phyloP scores from a whole-genome alignment of 192 early-diverging fungal genomes.

The Allomyces javanicus region DNA sequence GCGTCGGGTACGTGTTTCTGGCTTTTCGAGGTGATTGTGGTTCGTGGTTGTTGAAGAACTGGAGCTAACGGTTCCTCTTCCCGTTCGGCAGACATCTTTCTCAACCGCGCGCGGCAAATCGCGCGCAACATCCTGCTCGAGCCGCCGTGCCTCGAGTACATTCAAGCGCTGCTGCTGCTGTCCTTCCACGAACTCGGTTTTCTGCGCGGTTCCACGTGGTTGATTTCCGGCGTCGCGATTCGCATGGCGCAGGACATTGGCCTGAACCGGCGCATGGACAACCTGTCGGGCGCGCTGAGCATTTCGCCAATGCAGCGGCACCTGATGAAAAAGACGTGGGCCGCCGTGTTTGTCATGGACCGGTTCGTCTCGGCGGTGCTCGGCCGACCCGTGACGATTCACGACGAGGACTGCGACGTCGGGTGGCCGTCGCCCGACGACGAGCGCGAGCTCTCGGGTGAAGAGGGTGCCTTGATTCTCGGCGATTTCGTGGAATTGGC shows the following conservation, averaged over 20 bases:
- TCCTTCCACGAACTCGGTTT: neutral
- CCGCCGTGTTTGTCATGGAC: neutral
- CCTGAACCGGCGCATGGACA: neutral
- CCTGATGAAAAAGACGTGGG: constrained; percentile 1
- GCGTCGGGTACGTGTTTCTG: neutral
- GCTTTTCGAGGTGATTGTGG: neutral
- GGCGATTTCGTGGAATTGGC: neutral
- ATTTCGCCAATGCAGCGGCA: neutral
- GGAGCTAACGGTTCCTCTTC: too few species aligned
- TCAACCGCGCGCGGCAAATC: neutral
- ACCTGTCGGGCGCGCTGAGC: neutral
- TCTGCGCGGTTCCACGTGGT: neutral
- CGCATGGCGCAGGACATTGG: neutral
- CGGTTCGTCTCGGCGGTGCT: neutral
- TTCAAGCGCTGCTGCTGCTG: neutral
- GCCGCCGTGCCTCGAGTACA: neutral
- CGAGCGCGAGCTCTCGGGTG: neutral
- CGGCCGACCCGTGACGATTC: neutral
- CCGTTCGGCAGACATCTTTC: neutral
- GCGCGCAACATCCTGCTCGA: neutral
- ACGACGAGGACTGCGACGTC: neutral
- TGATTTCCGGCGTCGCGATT: neutral
- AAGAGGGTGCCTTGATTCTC: neutral
- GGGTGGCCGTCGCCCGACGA: neutral
- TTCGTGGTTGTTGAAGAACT: too few species aligned